Conservation (phyloP, 768 basidiomycete genomes). For the Epithele typhae region DNA sequence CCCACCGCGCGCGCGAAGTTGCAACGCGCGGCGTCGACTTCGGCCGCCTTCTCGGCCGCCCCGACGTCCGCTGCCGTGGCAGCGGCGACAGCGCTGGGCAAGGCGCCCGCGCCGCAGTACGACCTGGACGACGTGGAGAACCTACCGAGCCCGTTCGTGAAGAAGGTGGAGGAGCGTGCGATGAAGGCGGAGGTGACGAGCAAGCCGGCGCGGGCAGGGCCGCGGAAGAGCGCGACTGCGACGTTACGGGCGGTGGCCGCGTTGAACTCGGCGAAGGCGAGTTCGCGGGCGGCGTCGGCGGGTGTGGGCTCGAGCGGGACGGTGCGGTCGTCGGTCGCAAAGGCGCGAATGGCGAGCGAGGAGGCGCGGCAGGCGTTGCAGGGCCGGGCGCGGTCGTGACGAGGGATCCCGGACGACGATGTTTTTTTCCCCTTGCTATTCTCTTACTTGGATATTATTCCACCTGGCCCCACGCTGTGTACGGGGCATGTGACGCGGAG, state of each 20-base stretch:
- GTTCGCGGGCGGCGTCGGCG: slow-evolving; percentile 27
- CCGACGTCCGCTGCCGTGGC: neutral
- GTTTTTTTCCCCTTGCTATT: too few relatives aligned
- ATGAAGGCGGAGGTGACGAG: slow-evolving; percentile 14
- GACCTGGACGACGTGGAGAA: slow-evolving; percentile 79
- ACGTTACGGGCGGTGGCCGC: slow-evolving; percentile 56
- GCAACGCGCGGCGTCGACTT: slow-evolving; percentile 11
- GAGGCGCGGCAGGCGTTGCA: slow-evolving; percentile 44
- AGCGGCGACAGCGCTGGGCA: neutral
- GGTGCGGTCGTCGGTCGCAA: slow-evolving; percentile 40
- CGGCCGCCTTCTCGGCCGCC: slow-evolving; percentile 4
- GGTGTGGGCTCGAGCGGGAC: slow-evolving; percentile 1
- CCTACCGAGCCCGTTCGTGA: slow-evolving; percentile 80
- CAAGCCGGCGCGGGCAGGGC: slow-evolving; percentile 10
- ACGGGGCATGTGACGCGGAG: too few relatives aligned
- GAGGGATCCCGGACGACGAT: neutral
- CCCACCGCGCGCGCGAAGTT: slow-evolving; percentile 11
- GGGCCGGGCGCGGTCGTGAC: slow-evolving; percentile 2
- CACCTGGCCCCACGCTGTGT: too few relatives aligned
- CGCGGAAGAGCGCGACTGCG: slow-evolving; percentile 37
- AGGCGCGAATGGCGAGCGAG: slow-evolving; percentile 45
- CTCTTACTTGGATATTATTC: too few relatives aligned
- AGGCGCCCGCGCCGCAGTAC: slow-evolving; percentile 34
- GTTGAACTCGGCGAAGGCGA: slow-evolving; percentile 40
- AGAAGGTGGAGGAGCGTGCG: slow-evolving; percentile 35